A percentile compares a stretch with the other conserved stretches of the same genome.
Conservation (phyloP, 2,329 filamentous ascomycete species). For the Knufia fluminis region DNA sequence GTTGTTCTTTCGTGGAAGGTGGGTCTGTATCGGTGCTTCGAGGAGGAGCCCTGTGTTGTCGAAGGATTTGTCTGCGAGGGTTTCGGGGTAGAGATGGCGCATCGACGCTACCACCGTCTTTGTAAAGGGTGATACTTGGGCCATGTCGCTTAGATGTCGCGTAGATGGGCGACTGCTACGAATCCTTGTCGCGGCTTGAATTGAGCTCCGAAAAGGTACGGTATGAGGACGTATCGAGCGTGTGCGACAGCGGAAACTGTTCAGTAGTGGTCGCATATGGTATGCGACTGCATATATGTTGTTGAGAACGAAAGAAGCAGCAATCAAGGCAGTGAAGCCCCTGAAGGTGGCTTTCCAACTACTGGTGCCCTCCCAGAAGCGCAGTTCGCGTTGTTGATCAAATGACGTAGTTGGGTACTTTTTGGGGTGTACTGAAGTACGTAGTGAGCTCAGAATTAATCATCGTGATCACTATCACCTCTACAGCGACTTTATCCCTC, state of each 20-base stretch:
- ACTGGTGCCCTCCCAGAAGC: background rate
- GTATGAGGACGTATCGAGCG: background rate
- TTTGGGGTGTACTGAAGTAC: no score
- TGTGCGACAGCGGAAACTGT: background rate
- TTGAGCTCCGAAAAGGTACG: no score
- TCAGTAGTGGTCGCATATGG: background rate
- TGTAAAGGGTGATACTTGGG: slow-evolving; percentile 50
- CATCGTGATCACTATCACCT: no score
- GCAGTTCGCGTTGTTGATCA: background rate
- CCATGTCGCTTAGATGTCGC: slow-evolving; percentile 3
- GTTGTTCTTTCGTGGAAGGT: slow-evolving; percentile 47
- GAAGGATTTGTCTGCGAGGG: slow-evolving; percentile 79
- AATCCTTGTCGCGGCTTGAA: background rate
- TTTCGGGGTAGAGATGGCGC: slow-evolving; percentile 80
- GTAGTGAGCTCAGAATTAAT: no score
- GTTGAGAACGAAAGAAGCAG: background rate
- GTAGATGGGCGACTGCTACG: background rate
- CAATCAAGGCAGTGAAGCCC: background rate
- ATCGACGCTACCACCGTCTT: slow-evolving; percentile 66
- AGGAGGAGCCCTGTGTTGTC: slow-evolving; percentile 87
- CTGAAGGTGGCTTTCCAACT: background rate
- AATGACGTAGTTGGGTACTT: background rate
- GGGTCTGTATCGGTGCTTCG: slow-evolving; percentile 55
- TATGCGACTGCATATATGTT: background rate
- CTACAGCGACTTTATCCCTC: no score